Conservation (phyloP, 1,139 yeast genomes). For the Diutina scorzettiae region DNA sequence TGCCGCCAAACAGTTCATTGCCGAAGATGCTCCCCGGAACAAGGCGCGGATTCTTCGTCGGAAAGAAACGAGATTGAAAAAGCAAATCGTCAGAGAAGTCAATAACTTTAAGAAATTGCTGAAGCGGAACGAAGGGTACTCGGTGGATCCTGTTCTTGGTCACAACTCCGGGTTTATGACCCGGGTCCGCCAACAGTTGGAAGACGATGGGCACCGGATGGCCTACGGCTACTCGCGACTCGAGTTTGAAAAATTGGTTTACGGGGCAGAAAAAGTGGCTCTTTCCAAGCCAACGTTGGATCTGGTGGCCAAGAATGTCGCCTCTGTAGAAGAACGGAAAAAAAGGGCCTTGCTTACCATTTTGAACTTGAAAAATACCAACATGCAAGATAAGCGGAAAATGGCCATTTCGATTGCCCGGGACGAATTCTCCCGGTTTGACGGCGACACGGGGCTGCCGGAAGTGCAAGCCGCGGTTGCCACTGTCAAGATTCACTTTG, state of each 20-base stretch:
- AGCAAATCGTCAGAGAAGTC: slow-evolving; percentile 33
- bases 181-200: slow-evolving; percentile 53
- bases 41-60: slow-evolving; percentile 26
- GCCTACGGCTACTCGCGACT: slow-evolving; percentile 46
- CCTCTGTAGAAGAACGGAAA: slow-evolving; percentile 42
- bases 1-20: slow-evolving; percentile 10
- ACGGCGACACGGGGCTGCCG: slow-evolving; percentile 89
- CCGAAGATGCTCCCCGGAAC: slow-evolving; percentile 17
- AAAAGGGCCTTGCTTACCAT: slow-evolving; percentile 63
- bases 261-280: slow-evolving; percentile 54
- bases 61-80: slow-evolving; percentile 30
- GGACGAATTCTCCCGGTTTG: slow-evolving; percentile 67
- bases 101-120: slow-evolving; percentile 29
- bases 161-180: slow-evolving; percentile 55
- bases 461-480: slow-evolving; percentile 92
- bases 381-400: slow-evolving; percentile 43
- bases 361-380: slow-evolving; percentile 61
- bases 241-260: slow-evolving; percentile 66
- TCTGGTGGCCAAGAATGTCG: slow-evolving; percentile 35
- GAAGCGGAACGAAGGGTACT: slow-evolving; percentile 19
- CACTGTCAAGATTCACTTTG: slow-evolving; percentile 69
- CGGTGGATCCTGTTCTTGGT: slow-evolving; percentile 73
- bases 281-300: slow-evolving; percentile 20
- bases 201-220: slow-evolving; percentile 23
- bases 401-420: slow-evolving; percentile 56